A percentile compares a stretch with the other conserved stretches of the same genome.
These are phyloP conservation scores for Scorias spongiosa DNA, from an alignment of 2,329 filamentous ascomycete genomes.

Conservation along the genomic window DNA sequence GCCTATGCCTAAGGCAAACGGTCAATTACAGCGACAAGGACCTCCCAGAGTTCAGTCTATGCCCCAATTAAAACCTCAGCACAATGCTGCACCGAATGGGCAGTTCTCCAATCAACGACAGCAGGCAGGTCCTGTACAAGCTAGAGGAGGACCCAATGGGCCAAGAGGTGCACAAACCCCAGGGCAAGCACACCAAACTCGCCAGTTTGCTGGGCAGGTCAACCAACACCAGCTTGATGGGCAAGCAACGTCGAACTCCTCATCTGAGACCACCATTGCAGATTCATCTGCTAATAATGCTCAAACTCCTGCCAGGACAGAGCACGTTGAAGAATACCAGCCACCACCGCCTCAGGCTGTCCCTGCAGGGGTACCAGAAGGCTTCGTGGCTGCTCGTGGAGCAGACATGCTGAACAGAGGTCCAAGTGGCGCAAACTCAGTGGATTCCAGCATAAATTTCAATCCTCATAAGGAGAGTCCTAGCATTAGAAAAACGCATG, in stretches of 20 bases:
- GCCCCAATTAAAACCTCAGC: constrained; percentile 15
- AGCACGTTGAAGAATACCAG: constrained; percentile 5
- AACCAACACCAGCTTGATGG: constrained; percentile 4
- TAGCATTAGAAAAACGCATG: constrained; percentile 76
- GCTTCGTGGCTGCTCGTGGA: constrained; percentile 32
- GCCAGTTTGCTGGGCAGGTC: constrained; percentile 14
- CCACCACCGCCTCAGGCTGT: constrained; percentile 10
- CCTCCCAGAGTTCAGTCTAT: constrained; percentile 17
- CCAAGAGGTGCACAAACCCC: constrained; percentile 8
- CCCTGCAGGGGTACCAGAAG: constrained; percentile 21
- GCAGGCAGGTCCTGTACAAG: constrained; percentile 4
- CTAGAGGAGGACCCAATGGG: no score
- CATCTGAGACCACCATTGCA: neutral
- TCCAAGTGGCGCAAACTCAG: constrained; percentile 9
- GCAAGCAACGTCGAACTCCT: neutral
- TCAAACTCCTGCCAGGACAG: constrained; percentile 1
- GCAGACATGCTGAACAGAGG: constrained; percentile 26
- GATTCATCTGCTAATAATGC: constrained; percentile 2
- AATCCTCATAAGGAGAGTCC: constrained; percentile 41
- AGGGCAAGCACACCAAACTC: constrained; percentile 13
- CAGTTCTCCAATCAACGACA: constrained; percentile 8
- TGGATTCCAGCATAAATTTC: constrained; percentile 20
- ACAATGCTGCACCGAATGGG: constrained; percentile 12
- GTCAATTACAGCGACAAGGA: constrained; percentile 7
- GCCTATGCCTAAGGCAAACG: constrained; percentile 4